Percentiles rank a stretch among this genome's conserved stretches.
These are phyloP conservation scores for Glomus cerebriforme DNA, from an alignment of 192 early-diverging fungal genomes.

Conservation along the genomic window DNA sequence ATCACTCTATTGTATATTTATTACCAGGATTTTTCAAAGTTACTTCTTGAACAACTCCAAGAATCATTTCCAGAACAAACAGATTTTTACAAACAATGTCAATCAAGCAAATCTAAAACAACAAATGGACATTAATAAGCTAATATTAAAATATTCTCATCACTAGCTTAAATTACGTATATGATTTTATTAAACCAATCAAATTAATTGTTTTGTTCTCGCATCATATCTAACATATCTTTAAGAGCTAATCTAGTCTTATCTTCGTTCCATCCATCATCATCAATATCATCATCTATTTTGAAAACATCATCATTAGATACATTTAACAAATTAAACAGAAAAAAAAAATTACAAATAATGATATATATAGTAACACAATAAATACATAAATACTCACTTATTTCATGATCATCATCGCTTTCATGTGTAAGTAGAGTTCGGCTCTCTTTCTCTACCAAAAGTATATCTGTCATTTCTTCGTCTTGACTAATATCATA, in stretches of 20 bases:
- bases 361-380: too few relatives aligned
- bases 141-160: not conserved
- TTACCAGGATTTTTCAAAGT: not conserved
- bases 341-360: too few relatives aligned
- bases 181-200: not conserved
- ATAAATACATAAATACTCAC: not conserved
- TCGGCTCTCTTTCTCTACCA: not conserved
- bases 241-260: not conserved
- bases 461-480: not conserved
- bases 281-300: not conserved
- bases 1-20: not conserved
- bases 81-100: not conserved
- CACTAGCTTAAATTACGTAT: not conserved
- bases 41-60: slow-evolving; percentile 12
- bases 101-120: not conserved
- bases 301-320: not conserved
- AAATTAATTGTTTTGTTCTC: not conserved
- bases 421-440: not conserved
- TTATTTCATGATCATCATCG: not conserved
- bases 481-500: not conserved
- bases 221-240: not conserved
- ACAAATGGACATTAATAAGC: not conserved
- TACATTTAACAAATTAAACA: not conserved
- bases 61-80: slow-evolving; percentile 21
- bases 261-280: not conserved